Base-by-base conservation (phyloP, 2,329 filamentous ascomycete genomes). In the Penicillium sp. region DNA sequence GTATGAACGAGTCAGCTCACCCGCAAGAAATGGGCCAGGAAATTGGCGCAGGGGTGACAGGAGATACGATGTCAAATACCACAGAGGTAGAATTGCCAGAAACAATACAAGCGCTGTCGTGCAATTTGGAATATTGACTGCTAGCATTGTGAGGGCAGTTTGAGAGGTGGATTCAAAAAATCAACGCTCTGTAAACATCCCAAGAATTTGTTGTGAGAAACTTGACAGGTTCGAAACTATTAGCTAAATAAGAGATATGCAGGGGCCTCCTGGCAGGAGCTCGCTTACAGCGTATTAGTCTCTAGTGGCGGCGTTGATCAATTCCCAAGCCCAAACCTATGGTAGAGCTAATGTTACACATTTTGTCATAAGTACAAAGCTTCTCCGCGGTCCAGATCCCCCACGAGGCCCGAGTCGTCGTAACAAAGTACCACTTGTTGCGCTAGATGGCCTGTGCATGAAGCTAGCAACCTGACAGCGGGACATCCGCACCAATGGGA, bases 21-120 rank as follows among this genome's bases (percentile, higher is more conserved):
- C 60, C 61, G 56, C 60, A 8, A 63, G 46, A 24, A 63, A 54
- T 5, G 62, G 63, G 14, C 63, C 63, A 19, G 60, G 62, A 51
- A 58, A 61, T 21, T 28, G 42, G 49, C 54, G 49, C 40, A 65
- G 34, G 14, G 62, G 61, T 1, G 59, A 64, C 33, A 49, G 26
- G 9, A 62, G 43, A 52, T 64, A 65, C 6, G 57, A 40, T 16
- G 26, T 47, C 33, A 62, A 48, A 47, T 54, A 64, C 59, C 61
- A 65, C n/a, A 52, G n/a, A 6, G 44, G 23, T 1, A 64, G 24
- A 36, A 36, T 23, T 14, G 43, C 36, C 36, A 19, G 11, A 34
- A 28, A 5, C 10, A 10, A 28, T 5, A 28, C 10, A 28, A 28
- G 24, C 24, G 10, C 24, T 28, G 10, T 28, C 5, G 5, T 28